Percentiles rank a stretch among this genome's conserved stretches.
phyloP scores from a whole-genome alignment of 192 early-diverging fungal species.

The Diversispora eburnea region DNA sequence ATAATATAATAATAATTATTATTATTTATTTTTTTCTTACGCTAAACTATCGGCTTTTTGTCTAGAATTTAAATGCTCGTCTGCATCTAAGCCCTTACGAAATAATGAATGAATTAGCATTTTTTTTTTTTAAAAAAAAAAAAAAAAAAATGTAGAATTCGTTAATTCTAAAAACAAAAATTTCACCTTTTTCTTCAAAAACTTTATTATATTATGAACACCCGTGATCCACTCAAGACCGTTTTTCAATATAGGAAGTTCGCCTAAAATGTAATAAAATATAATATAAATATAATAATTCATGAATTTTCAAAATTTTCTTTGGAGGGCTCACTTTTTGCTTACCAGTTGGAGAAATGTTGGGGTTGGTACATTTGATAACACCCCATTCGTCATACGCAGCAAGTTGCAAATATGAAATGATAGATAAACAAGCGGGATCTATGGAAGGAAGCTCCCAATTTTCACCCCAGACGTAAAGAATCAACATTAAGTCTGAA shows the following conservation, averaged over 20 bases:
- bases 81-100: slow-evolving; percentile 39
- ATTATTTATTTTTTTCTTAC: slow-evolving; percentile 32
- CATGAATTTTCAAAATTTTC: not conserved
- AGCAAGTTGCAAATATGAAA: slow-evolving; percentile 60
- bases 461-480: slow-evolving; percentile 70
- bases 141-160: not conserved
- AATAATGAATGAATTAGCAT: not conserved
- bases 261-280: slow-evolving; percentile 43
- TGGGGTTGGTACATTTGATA: slow-evolving; percentile 58
- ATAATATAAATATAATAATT: not conserved
- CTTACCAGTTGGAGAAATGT: slow-evolving; percentile 62
- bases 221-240: slow-evolving; percentile 54
- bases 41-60: slow-evolving; percentile 52
- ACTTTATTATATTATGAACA: slow-evolving; percentile 45
- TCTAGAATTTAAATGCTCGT: slow-evolving; percentile 41
- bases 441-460: slow-evolving; percentile 66
- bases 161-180: not conserved
- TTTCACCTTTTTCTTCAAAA: slow-evolving; percentile 40
- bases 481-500: slow-evolving; percentile 35
- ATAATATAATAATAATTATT: not conserved
- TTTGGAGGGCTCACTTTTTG: not conserved
- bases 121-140: not conserved
- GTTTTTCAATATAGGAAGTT: slow-evolving; percentile 67
- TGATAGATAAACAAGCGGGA: slow-evolving; percentile 62
- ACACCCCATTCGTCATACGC: slow-evolving; percentile 51